Base-by-base conservation (phyloP, 164 flowering plant genomes). In the Santalum album region DNA sequence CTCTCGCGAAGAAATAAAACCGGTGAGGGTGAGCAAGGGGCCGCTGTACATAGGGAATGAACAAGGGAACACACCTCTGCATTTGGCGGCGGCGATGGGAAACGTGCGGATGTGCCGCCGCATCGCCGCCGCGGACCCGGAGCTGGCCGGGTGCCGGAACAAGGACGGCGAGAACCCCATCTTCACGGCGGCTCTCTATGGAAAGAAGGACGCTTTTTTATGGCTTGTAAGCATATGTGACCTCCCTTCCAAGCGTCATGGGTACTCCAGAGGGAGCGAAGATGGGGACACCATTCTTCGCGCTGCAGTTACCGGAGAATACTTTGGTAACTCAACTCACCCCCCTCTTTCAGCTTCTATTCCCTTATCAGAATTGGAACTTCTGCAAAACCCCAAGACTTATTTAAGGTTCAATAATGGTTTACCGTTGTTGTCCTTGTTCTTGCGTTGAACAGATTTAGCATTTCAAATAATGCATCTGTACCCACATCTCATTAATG, bases 281-380 rank as follows among this genome's bases (percentile, higher is more conserved):
- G 53, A 60, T 53, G 72, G 72, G 18, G 54, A 64, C 25, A 68
- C 54, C 45, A 60, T 68, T 42, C 72, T 68, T 22, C 72, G 64
- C 21, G 26, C 44, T 29, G 64, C 61, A 49, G 52, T 68, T 22
- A 2, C 15, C 12, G 61, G 56, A 7, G 68, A 68, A 21, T 52
- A 59, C 53, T 56, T 63, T 12, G 67, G 71, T 67, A 75, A 29
- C 6, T 29, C 9, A 29, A 29, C 34, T 6, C 36, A 6, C 0
- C 36, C 12, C 36, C 12, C 12, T 7, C 0, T 12, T 32, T 0
- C 1, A 6, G 36, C 34, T 9, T 9, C 12, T 32, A 6, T 32
- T 32, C 12, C 12, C 12, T 32, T 32, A 6, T 32, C n/a, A n/a
- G n/a, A n/a, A n/a, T 32, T 32, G 7, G 7, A 6, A 0, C 10